Base-by-base conservation (phyloP, 345 rosid genomes). In the Moringa oleifera region DNA sequence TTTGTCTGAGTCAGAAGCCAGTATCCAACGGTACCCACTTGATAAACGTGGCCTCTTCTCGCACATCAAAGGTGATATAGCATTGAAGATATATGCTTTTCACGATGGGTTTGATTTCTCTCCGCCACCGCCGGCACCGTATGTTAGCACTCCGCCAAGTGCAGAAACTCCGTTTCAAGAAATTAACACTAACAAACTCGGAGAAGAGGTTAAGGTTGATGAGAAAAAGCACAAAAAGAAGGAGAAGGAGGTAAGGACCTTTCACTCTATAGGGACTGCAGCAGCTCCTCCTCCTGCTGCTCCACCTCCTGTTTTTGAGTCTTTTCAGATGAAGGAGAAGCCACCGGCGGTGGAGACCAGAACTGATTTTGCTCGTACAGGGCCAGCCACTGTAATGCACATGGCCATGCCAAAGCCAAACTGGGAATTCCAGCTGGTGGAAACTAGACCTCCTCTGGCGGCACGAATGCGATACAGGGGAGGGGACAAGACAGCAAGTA, bases 11-110 rank as follows among this genome's bases (percentile, higher is more conserved):
- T 76, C 88, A 16, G 91, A 80, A 12, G 81, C 96, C 18, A 28
- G 6, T 16, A 79, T 82, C 28, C 94, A 85, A 73, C 68, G 90
- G 5, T 93, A 83, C 72, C 98, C 98, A 0, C 86, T 90, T 0
- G 98, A 93, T 36, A 93, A 90, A 73, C 75, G 87, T 5, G 88
- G 96, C 60, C 60, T 86, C 55, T 90, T 93, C 63, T 88, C 96
- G 2, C 80, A 83, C 37, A 72, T 86, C 64, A 86, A 71, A 66
- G 98, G 98, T 2, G 97, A 88, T 36, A 75, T 90, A 19, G 86
- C 86, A 2, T 71, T 93, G 12, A 73, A 74, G 66, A 63, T 86
- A 62, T 88, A 78, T 65, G 79, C 67, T 20, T 63, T 70, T 18
- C 53, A 59, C 51, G 63, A 53, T 66, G 77, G 55, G 23, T 24